Evolutionary conservation across 2,329 filamentous ascomycete genomes (phyloP).

Genomic region (Aspergillus texensis): DNA sequence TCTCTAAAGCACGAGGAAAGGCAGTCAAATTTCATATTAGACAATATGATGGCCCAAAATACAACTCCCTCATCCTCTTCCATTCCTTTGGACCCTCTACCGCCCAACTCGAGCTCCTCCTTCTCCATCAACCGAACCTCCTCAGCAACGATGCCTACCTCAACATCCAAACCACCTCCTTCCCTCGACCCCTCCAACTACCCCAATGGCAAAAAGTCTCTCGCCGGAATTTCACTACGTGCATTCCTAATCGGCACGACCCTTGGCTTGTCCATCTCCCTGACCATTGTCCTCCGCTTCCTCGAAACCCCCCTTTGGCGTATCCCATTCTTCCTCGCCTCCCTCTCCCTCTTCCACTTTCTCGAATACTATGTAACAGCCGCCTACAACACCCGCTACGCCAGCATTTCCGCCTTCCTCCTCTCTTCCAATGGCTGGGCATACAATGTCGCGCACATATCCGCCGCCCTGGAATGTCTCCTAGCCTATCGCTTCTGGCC

Average conservation of each 20-base stretch:
- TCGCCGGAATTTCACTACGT: constrained; percentile 48
- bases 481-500: constrained; percentile 33
- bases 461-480: constrained; percentile 73
- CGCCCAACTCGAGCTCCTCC: background rate
- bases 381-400: constrained; percentile 74
- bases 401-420: constrained; percentile 75
- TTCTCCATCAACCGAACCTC: constrained; percentile 15
- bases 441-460: constrained; percentile 80
- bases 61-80: background rate
- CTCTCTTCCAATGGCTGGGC: constrained; percentile 80
- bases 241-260: constrained; percentile 48
- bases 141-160: constrained; percentile 13
- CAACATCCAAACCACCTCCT: constrained; percentile 10
- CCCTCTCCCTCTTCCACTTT: constrained; percentile 85
- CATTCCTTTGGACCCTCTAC: background rate
- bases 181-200: constrained; percentile 36
- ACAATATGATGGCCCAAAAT: background rate
- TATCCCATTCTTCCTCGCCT: constrained; percentile 54
- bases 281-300: constrained; percentile 33
- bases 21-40: no score
- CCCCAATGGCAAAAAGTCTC: constrained; percentile 44
- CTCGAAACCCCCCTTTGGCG: constrained; percentile 55
- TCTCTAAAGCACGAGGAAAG: background rate
- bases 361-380: constrained; percentile 94
- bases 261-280: constrained; percentile 38